Percentiles rank a stretch among this genome's conserved stretches.
phyloP scores from a whole-genome alignment of 2,329 filamentous ascomycete genomes.

The Nemania sp. region DNA sequence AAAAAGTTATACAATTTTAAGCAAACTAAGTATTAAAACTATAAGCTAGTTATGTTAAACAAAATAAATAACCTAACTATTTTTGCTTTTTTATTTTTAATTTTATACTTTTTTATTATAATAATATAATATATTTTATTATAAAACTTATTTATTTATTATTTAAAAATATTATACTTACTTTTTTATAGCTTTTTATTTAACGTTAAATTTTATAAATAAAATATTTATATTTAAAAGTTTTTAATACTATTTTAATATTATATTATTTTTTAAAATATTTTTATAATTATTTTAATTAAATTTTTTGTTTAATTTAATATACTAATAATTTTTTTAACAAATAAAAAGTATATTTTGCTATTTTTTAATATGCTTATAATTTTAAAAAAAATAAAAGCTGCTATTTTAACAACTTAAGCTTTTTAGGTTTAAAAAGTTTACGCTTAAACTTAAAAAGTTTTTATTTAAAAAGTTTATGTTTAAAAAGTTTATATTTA shows the following conservation, averaged over 20 bases:
- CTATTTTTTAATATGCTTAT: background rate
- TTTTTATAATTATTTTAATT: background rate
- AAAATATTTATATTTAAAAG: background rate
- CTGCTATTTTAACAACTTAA: background rate
- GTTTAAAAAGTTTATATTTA: too few species aligned
- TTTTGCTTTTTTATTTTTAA: background rate
- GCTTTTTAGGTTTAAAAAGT: background rate
- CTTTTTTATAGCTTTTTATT: background rate
- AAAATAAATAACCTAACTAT: background rate
- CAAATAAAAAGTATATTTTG: background rate
- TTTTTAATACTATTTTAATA: background rate
- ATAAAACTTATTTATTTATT: background rate
- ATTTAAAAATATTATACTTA: background rate
- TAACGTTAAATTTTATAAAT: background rate
- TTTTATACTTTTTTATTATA: background rate
- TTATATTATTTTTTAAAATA: background rate
- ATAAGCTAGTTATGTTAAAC: background rate
- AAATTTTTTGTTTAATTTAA: background rate
- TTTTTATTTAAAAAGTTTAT: too few species aligned
- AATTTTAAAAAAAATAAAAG: background rate
- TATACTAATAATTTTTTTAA: background rate
- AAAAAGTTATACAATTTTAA: background rate
- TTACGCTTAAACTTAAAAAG: background rate
- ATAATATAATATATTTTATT: background rate
- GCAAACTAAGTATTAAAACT: background rate